phyloP scores from a whole-genome alignment of 345 rosid genomes.

The Hypericum androsaemum region DNA sequence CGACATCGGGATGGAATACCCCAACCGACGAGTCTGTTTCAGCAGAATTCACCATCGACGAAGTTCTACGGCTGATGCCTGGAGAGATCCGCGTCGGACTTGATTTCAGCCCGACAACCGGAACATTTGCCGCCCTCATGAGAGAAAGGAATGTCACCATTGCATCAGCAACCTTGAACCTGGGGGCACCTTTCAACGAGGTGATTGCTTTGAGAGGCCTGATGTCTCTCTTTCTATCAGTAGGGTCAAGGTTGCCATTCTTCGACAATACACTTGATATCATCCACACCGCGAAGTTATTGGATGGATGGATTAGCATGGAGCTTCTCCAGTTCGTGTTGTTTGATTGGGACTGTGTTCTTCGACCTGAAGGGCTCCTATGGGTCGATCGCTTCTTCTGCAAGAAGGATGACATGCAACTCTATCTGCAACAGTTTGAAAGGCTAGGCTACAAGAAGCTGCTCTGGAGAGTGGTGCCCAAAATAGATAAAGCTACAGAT shows the following conservation, averaged over 20 bases:
- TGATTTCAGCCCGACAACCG: conserved; percentile 39
- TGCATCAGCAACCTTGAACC: conserved; percentile 33
- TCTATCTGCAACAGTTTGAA: conserved; percentile 33
- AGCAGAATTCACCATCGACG: conserved; percentile 34
- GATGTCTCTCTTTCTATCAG: conserved; percentile 33
- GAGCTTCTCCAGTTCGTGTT: conserved; percentile 38
- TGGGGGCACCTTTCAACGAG: conserved; percentile 46
- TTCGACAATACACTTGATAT: conserved; percentile 51
- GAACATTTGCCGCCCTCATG: conserved; percentile 54
- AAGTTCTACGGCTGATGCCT: conserved; percentile 24
- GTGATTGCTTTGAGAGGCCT: conserved; percentile 48
- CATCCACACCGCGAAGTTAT: conserved; percentile 35
- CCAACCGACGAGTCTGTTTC: conserved; percentile 32
- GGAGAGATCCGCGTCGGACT: conserved; percentile 37
- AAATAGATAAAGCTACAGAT: conserved; percentile 33
- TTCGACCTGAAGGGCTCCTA: conserved; percentile 37
- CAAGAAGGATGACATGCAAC: conserved; percentile 27
- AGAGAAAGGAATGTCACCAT: conserved; percentile 37
- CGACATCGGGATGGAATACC: conserved; percentile 29
- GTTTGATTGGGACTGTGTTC: conserved; percentile 43
- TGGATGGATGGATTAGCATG: conserved; percentile 41
- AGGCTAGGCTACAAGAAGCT: conserved; percentile 36
- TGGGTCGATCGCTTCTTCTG: conserved; percentile 55
- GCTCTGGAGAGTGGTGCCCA: conserved; percentile 36
- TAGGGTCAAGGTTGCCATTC: conserved; percentile 46